Base-by-base conservation (phyloP, 805 yeast genomes). In the Saturnispora silvae region DNA sequence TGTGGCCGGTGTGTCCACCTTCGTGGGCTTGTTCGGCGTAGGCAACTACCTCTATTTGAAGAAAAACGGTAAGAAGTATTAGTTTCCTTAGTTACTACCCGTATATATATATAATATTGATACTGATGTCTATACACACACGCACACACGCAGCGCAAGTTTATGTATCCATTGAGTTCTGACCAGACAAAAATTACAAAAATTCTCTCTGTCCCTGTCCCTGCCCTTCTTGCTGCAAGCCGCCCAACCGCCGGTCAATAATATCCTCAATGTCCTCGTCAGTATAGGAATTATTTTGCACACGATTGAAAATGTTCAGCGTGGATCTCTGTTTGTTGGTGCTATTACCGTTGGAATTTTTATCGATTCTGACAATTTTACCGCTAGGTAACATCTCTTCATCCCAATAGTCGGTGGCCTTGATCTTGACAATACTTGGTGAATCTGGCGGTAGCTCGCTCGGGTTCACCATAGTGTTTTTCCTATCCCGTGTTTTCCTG, bases 361-460 rank as follows among this genome's bases (percentile, higher is more conserved):
- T 51, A 58, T 9, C 38, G n/a, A 37, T 48, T 60, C 66, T 69
- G 17, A 81, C 63, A 13, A 74, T 58, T 44, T 77, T 72, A 26
- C 94, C 94, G 53, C 87, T 77, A 1, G 94, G 94, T 40, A 82
- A 63, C 32, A 76, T 59, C 45, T 79, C 89, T 31, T 64, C 66
- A 7, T 63, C 69, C 46, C 63, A 68, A 31, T 57, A 45, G 40
- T 59, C 65, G 2, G 61, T 46, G 0, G 63, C 46, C 1, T 52
- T 57, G 14, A 50, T 44, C 28, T 49, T 47, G 4, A 59, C 67
- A 13, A 54, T 47, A 4, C 63, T 43, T 20, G 64, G 64, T 1
- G 64, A 45, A 4, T 75, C 68, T 2, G 80, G 75, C 5, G 76
- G 70, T 13, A 67, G 51, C 43, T 75, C 81, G 4, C 59, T 58